phyloP scores from a whole-genome alignment of 140 eudicot genomes.

The Oenanthe javanica region DNA sequence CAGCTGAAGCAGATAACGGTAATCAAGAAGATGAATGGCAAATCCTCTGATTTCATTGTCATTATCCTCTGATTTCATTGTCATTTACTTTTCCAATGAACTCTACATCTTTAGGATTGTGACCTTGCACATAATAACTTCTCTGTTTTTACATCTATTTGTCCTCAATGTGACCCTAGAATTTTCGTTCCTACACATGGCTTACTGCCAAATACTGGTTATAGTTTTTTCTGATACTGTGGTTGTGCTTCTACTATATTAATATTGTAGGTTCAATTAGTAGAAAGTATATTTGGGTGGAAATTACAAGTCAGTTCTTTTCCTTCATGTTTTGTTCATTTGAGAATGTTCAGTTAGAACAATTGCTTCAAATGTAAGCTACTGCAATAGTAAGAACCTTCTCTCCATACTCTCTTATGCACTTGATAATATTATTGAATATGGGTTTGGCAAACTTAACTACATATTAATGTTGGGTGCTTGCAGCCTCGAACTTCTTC shows the following conservation, averaged over 20 bases:
- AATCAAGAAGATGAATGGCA: slow-evolving; percentile 94
- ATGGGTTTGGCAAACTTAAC: background rate
- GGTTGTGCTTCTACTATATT: background rate
- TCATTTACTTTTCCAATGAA: background rate
- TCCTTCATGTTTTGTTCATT: background rate
- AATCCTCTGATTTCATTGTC: slow-evolving; percentile 38
- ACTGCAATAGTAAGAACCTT: background rate
- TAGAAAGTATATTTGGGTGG: background rate
- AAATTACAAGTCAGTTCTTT: background rate
- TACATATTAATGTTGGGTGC: background rate
- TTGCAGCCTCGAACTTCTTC: background rate
- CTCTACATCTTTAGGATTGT: background rate
- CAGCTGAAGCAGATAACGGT: slow-evolving; percentile 33
- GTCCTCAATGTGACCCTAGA: background rate
- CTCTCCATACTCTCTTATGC: background rate
- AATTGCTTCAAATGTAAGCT: background rate
- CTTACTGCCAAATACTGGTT: background rate
- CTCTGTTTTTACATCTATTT: background rate
- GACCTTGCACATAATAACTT: background rate
- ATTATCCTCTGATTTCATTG: background rate
- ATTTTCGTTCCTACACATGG: background rate
- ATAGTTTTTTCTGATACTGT: no score
- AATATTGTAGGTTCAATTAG: background rate
- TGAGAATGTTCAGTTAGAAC: background rate
- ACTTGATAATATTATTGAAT: background rate